Evolutionary conservation across 768 basidiomycete genomes (phyloP), one percentile per base, ranked within the genome.

Genomic region (Asterophora parasitica): DNA sequence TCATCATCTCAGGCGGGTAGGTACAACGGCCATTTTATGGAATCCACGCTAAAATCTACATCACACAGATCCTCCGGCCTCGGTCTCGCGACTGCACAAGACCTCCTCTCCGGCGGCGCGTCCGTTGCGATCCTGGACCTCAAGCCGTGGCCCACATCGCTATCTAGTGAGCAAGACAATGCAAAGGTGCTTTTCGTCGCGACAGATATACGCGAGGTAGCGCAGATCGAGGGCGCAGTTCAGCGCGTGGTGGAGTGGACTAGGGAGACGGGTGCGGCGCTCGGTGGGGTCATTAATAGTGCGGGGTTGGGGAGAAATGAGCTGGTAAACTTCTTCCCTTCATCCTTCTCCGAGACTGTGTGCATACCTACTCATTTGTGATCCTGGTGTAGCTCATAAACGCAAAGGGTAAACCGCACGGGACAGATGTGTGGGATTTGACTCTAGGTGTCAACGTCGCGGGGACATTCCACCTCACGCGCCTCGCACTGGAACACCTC

Each of bases 261-360:
- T 1, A 53, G 62, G 19, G 63, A 64, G 37, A 75, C 74, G 0
- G 65, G 65, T 4, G 72, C 74, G 6, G 59, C 64, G 20, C 62
- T 82, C n/a, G 81, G 80, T 5, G 81, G 82, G 7, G 75, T 82
- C 4, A 70, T 83, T 7, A 79, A 80, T 56, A 75, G 75, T 51
- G 81, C 79, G 3, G 82, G 81, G 3, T 71, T 80, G 0, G 81
- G 71, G 8, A 40, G 46, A 28, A 41, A 32, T 13, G 61, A 12
- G 64, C 62, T 27, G 10, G 53, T 54, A 34, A 32, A 49, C 45
- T 6, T 15, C 28, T 26, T 23, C n/a, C n/a, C 13, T 28, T 7
- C 15, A 9, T 37, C 20, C 4, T 19, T 27, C 30, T 23, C n/a
- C 6, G 23, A 23, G 6, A 23, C 11, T 17, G 38, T 34, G 34